phyloP scores from a whole-genome alignment of 2,329 filamentous ascomycete genomes.

The Alternaria conjuncta region DNA sequence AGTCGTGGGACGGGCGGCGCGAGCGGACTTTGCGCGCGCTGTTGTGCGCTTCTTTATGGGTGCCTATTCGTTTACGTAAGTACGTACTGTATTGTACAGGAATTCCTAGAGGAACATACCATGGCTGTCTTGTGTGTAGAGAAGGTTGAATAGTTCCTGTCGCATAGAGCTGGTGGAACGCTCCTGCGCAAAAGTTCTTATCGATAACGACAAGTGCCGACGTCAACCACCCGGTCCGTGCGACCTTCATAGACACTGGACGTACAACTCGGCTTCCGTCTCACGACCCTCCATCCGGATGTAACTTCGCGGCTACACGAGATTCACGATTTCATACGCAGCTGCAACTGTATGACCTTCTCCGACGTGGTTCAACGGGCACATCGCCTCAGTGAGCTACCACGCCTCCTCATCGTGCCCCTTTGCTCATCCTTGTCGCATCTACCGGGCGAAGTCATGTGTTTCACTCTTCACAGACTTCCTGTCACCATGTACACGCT shows the following conservation, averaged over 20 bases:
- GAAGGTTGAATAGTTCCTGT: not conserved
- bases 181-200: slow-evolving; percentile 10
- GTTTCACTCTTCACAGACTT: not conserved
- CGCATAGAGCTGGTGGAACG: not conserved
- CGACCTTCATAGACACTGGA: not conserved
- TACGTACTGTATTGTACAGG: too few species aligned
- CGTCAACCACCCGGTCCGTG: not conserved
- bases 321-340: not conserved
- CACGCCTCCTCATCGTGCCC: not conserved
- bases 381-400: not conserved
- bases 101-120: not conserved
- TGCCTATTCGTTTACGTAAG: too few species aligned
- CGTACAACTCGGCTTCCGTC: not conserved
- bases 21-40: slow-evolving; percentile 42
- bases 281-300: not conserved
- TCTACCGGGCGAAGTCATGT: not conserved
- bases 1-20: slow-evolving; percentile 28
- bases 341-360: not conserved
- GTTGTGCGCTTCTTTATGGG: slow-evolving; percentile 45
- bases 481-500: not conserved
- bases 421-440: not conserved
- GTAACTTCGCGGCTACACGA: not conserved
- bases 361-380: not conserved
- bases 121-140: slow-evolving; percentile 7
- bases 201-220: slow-evolving; percentile 15